These are phyloP conservation scores for Lycium ferocissimum DNA, from an alignment of 257 asterid genomes.

Conservation along the genomic window DNA sequence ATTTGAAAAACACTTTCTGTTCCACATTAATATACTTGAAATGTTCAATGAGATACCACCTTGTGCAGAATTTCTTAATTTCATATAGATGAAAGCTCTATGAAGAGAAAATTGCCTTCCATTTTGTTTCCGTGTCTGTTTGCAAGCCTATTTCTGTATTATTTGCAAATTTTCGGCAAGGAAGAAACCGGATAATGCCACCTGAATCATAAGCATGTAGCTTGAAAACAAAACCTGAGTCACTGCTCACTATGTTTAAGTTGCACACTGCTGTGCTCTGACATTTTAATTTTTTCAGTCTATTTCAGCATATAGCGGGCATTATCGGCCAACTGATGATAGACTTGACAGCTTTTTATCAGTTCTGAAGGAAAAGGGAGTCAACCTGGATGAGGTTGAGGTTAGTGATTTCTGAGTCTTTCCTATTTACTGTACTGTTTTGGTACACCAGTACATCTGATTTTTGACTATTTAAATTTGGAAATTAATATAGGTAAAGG, in stretches of 20 bases:
- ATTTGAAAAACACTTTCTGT: not conserved
- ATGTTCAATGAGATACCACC: not conserved
- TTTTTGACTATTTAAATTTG: not conserved
- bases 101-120: not conserved
- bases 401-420: constrained; percentile 47
- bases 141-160: not conserved
- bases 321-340: constrained; percentile 92
- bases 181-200: no score
- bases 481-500: not conserved
- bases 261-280: constrained; percentile 26
- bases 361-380: constrained; percentile 75
- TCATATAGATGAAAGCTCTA: not conserved
- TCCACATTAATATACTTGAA: not conserved
- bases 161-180: not conserved
- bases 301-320: constrained; percentile 96
- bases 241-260: not conserved
- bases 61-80: not conserved
- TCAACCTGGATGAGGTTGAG: constrained; percentile 68
- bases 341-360: constrained; percentile 67
- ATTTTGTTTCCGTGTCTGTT: not conserved
- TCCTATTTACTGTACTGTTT: not conserved
- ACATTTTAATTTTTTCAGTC: constrained; percentile 50
- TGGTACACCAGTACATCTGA: not conserved
- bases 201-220: constrained; percentile 10
- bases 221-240: not conserved